Conservation (phyloP, 371 early-diverging fungal species). For the Rhizopus arrhizus region DNA sequence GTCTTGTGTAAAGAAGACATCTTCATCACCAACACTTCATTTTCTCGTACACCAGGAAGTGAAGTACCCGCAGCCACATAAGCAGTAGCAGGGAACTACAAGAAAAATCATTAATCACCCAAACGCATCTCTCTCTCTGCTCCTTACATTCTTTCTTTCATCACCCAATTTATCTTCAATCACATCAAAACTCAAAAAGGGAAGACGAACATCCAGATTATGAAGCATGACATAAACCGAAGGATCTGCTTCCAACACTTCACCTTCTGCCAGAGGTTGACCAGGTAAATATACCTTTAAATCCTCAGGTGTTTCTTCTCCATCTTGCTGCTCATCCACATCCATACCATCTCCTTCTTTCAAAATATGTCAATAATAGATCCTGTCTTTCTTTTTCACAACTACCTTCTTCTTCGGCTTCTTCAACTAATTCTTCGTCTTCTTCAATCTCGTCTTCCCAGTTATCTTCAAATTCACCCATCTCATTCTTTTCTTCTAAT, state of each 20-base stretch:
- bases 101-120: not conserved
- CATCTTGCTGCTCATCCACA: constrained; percentile 52
- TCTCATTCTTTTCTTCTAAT: constrained; percentile 64
- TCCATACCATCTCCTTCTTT: constrained; percentile 45
- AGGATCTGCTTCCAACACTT: constrained; percentile 91
- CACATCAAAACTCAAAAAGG: constrained; percentile 96
- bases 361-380: not conserved
- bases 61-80: constrained; percentile 96
- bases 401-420: constrained; percentile 56
- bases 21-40: constrained; percentile 92
- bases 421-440: constrained; percentile 64
- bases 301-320: constrained; percentile 54
- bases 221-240: constrained; percentile 96
- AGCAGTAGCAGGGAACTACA: constrained; percentile 84
- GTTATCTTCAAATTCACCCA: constrained; percentile 97
- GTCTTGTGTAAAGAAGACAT: constrained; percentile 90
- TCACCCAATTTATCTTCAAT: constrained; percentile 83
- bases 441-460: constrained; percentile 93
- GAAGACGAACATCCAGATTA: constrained; percentile 88
- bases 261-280: constrained; percentile 82
- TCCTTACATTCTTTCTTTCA: constrained; percentile 70
- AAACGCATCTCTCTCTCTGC: not conserved
- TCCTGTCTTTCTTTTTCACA: not conserved
- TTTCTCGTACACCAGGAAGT: constrained; percentile 79
- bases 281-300: constrained; percentile 92